These are phyloP conservation scores for Melanogaster broomeanus DNA, from an alignment of 768 basidiomycete genomes.

Conservation along the genomic window DNA sequence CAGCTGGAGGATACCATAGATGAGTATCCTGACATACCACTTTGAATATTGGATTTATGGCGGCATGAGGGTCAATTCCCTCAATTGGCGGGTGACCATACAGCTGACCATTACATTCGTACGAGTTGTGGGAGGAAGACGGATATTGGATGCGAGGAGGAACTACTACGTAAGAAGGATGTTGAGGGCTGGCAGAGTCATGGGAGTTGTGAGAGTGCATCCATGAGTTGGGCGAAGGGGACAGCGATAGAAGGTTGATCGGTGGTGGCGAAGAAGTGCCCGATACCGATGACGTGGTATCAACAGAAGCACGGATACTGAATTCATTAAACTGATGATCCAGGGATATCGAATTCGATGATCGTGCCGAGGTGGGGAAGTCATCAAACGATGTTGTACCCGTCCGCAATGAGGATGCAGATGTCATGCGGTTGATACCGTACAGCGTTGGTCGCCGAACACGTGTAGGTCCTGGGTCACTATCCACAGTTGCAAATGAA, in stretches of 20 bases:
- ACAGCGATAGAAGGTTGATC: slow-evolving; percentile 71
- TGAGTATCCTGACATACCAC: slow-evolving; percentile 59
- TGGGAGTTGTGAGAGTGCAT: slow-evolving; percentile 47
- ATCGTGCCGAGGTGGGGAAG: slow-evolving; percentile 69
- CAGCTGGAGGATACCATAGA: slow-evolving; percentile 1
- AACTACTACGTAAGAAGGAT: slow-evolving; percentile 36
- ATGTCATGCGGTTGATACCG: slow-evolving; percentile 73
- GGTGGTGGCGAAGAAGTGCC: slow-evolving; percentile 77
- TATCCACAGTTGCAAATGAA: slow-evolving; percentile 83
- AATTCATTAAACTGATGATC: slow-evolving; percentile 82
- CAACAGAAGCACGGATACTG: slow-evolving; percentile 67
- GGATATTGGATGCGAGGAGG: slow-evolving; percentile 39
- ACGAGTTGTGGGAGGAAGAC: slow-evolving; percentile 43
- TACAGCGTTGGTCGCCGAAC: slow-evolving; percentile 63
- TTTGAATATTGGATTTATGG: slow-evolving; percentile 88
- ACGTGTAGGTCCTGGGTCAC: slow-evolving; percentile 79
- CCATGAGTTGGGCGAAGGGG: slow-evolving; percentile 63
- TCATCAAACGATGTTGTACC: slow-evolving; percentile 66
- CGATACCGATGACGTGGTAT: slow-evolving; percentile 54
- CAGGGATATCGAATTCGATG: slow-evolving; percentile 77
- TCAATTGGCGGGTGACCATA: slow-evolving; percentile 64
- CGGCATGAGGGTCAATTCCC: slow-evolving; percentile 60
- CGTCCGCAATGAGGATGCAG: slow-evolving; percentile 67
- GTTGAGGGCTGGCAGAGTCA: slow-evolving; percentile 36
- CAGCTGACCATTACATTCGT: slow-evolving; percentile 52